Evolutionary conservation across 2,329 filamentous ascomycete genomes (phyloP), one percentile per base, ranked within the genome.

Genomic region (Pseudocercospora fuligena): DNA sequence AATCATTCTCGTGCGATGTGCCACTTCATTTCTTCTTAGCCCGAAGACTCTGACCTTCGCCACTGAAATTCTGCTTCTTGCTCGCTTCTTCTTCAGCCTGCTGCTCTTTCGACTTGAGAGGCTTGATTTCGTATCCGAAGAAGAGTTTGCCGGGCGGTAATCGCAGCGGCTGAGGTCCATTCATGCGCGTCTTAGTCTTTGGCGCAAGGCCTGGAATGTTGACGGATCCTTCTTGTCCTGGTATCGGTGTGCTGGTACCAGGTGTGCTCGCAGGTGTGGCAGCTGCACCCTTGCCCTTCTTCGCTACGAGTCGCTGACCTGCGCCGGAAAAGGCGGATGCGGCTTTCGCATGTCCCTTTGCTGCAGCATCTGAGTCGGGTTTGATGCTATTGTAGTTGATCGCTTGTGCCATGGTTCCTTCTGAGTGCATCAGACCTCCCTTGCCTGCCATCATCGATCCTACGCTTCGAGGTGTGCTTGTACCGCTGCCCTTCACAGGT

Each of bases 331-430:
- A 98, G 77, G 95, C 90, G 0, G 92, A 94, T 0, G 90, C 87
- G 1, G 86, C 84, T 4, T 88, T 87, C 72, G 85, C 86, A 11
- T 87, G 87, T 43, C 88, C 88, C 8, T 84, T 84, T 5, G 87
- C 87, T 14, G 88, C 89, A 14, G 89, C 85, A 1, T 85, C 87
- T 6, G 92, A 87, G 3, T 89, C 89, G 0, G 95, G 94, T 0
- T 93, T 92, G 72, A 99, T 97, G 33, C 93, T 88, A 61, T 89
- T 87, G 80, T 98, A 99, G 83, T 97, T 97, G 83, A 99, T 98
- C n/a, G 93, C 88, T 75, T 97, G 93, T 0, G 95, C 94, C 95
- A 99, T 99, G 67, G 90, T 94, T 11, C 95, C 95, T 74, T 97
- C 92, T 68, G 85, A 88, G 79, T 96, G 93, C 25, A 97, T 80